phyloP scores from a whole-genome alignment of 1,284 basidiomycete genomes.

The Grifola frondosa region DNA sequence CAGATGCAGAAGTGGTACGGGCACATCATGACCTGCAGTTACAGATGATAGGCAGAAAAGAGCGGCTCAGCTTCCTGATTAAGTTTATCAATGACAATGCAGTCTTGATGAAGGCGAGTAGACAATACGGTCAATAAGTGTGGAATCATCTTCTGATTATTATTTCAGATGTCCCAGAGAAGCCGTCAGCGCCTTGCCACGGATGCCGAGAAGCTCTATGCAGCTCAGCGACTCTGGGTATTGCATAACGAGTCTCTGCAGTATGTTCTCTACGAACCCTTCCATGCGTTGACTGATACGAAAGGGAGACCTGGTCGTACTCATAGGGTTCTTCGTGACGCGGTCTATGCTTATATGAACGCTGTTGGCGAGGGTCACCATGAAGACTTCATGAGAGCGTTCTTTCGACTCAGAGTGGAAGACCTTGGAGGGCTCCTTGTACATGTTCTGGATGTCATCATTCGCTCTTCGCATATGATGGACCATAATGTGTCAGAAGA shows the following conservation, averaged over 20 bases:
- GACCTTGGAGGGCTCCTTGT: constrained; percentile 59
- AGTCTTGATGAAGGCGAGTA: constrained; percentile 65
- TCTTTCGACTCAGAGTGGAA: constrained; percentile 76
- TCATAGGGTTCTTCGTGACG: constrained; percentile 62
- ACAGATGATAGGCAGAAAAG: constrained; percentile 77
- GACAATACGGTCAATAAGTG: not conserved
- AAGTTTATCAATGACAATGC: constrained; percentile 86
- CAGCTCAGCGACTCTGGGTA: constrained; percentile 83
- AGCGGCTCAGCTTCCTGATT: constrained; percentile 80
- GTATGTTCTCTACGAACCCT: constrained; percentile 39
- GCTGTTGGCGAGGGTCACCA: constrained; percentile 53
- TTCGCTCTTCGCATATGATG: constrained; percentile 40
- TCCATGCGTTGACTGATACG: not conserved
- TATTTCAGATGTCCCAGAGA: constrained; percentile 71
- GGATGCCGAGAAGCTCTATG: constrained; percentile 90
- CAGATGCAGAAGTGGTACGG: constrained; percentile 74
- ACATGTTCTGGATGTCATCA: constrained; percentile 49
- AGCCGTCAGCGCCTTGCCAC: constrained; percentile 74
- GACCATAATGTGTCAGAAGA: constrained; percentile 42
- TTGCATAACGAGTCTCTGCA: constrained; percentile 73
- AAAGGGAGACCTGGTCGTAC: constrained; percentile 37
- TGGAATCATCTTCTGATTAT: not conserved
- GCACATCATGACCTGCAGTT: constrained; percentile 79
- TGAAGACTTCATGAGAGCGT: constrained; percentile 80
- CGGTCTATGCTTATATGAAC: constrained; percentile 65